A percentile compares a stretch with the other conserved stretches of the same genome.
phyloP scores from a whole-genome alignment of 805 yeast genomes.

The Candida tallmaniae region DNA sequence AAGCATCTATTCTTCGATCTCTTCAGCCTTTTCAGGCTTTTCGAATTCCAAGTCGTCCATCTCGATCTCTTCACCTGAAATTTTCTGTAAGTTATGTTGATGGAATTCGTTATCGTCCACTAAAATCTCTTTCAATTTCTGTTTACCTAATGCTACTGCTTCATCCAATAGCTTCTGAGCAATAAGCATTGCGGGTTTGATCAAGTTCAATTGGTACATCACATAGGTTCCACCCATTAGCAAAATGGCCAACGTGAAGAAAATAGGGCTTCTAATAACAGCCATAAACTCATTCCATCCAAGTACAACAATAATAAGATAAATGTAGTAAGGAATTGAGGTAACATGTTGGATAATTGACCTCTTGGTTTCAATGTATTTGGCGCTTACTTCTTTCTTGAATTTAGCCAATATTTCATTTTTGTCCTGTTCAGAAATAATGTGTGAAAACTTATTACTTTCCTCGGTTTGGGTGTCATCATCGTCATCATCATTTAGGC shows the following conservation, averaged over 20 bases:
- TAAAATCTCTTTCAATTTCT: conserved; percentile 54
- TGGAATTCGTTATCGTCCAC: conserved; percentile 43
- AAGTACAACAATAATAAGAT: conserved; percentile 62
- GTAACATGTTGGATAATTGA: conserved; percentile 74
- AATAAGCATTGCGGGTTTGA: conserved; percentile 70
- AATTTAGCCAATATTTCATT: conserved; percentile 53
- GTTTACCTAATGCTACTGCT: conserved; percentile 52
- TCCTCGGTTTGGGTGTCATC: conserved; percentile 24
- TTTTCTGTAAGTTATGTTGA: conserved; percentile 15
- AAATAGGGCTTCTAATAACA: conserved; percentile 79
- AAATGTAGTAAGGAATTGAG: conserved; percentile 80
- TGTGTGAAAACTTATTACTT: conserved; percentile 46
- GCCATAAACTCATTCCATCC: conserved; percentile 98
- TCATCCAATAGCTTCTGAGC: conserved; percentile 55
- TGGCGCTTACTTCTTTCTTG: conserved; percentile 71
- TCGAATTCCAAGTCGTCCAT: conserved; percentile 12
- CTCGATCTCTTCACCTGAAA: conserved; percentile 10
- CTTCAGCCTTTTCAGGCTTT: no score
- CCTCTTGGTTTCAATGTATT: conserved; percentile 83
- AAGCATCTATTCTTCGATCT: no score
- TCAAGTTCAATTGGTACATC: conserved; percentile 63
- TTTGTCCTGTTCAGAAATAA: conserved; percentile 56
- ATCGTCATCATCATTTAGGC: conserved; percentile 20
- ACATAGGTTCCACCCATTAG: conserved; percentile 59
- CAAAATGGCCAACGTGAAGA: conserved; percentile 59